phyloP scores from a whole-genome alignment of 108 stramenopile species.

The Nitzschia sp. region DNA sequence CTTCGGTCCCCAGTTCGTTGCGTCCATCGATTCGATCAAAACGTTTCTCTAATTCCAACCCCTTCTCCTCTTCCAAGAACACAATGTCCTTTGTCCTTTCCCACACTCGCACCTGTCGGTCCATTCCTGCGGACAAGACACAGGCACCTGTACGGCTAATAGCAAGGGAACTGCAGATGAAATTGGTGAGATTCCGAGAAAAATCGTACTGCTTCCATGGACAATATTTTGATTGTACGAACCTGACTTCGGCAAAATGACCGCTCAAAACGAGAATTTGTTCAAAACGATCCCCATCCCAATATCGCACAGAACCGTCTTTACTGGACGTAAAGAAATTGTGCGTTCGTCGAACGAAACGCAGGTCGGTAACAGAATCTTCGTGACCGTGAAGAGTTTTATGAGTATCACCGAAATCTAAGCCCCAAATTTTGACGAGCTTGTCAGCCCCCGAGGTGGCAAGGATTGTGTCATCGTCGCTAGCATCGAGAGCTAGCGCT shows the following conservation, averaged over 20 bases:
- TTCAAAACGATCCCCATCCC: constrained; percentile 98
- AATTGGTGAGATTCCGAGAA: neutral
- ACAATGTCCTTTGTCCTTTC: constrained; percentile 95
- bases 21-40: constrained; percentile 78
- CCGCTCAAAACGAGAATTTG: constrained; percentile 90
- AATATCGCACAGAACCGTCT: constrained; percentile 92
- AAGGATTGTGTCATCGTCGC: constrained; percentile 92
- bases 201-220: neutral
- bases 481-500: constrained; percentile 91
- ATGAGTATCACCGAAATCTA: constrained; percentile 99
- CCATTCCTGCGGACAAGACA: constrained; percentile 88
- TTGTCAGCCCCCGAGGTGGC: constrained; percentile 97
- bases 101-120: constrained; percentile 96
- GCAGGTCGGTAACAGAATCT: constrained; percentile 92
- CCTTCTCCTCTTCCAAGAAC: constrained; percentile 96
- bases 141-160: constrained; percentile 87
- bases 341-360: constrained; percentile 90
- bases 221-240: neutral
- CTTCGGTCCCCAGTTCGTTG: constrained; percentile 55
- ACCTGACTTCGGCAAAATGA: constrained; percentile 83
- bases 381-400: constrained; percentile 95
- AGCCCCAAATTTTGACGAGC: constrained; percentile 97
- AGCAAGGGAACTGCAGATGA: constrained; percentile 64
- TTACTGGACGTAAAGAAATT: constrained; percentile 95
- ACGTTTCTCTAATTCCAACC: constrained; percentile 86